A percentile compares a stretch with the other conserved stretches of the same genome.
These are phyloP conservation scores for Mycena olivaceomarginata DNA, from an alignment of 768 basidiomycete genomes.

Conservation along the genomic window DNA sequence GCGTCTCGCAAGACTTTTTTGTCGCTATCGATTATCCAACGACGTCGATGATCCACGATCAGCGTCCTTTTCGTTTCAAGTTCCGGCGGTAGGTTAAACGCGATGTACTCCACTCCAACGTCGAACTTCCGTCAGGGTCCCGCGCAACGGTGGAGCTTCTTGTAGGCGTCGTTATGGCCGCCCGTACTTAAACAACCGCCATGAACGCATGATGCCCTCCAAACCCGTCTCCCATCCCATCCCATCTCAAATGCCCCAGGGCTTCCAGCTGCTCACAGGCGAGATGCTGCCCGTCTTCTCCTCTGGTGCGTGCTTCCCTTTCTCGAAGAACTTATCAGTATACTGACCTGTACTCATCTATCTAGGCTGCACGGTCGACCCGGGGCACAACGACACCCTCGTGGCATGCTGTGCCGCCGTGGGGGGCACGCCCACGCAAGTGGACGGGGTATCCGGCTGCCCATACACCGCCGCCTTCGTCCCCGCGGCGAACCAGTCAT, in stretches of 20 bases:
- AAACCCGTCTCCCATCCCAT: neutral
- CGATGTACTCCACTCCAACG: neutral
- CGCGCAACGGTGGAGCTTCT: neutral
- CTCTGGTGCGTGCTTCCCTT: neutral
- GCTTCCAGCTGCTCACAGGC: conserved; percentile 2
- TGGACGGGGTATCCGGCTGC: conserved; percentile 23
- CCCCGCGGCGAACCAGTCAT: conserved; percentile 31
- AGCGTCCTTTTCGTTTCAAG: no score
- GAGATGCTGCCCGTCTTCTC: conserved; percentile 17
- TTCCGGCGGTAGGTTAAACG: no score
- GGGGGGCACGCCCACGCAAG: conserved; percentile 11
- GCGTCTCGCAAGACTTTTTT: no score
- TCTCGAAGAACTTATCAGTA: neutral
- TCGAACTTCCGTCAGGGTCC: neutral
- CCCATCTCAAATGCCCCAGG: neutral
- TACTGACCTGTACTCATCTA: neutral
- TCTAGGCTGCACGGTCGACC: conserved; percentile 36
- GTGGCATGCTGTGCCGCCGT: conserved; percentile 26
- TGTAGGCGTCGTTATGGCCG: conserved; percentile 4
- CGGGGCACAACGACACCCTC: conserved; percentile 25
- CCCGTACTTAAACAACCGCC: neutral
- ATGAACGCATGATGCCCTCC: neutral
- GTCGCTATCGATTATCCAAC: no score
- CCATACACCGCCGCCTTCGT: conserved; percentile 23
- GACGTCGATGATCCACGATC: no score